phyloP scores from a whole-genome alignment of 129 eudicot species.

The Kitagawia praeruptora region DNA sequence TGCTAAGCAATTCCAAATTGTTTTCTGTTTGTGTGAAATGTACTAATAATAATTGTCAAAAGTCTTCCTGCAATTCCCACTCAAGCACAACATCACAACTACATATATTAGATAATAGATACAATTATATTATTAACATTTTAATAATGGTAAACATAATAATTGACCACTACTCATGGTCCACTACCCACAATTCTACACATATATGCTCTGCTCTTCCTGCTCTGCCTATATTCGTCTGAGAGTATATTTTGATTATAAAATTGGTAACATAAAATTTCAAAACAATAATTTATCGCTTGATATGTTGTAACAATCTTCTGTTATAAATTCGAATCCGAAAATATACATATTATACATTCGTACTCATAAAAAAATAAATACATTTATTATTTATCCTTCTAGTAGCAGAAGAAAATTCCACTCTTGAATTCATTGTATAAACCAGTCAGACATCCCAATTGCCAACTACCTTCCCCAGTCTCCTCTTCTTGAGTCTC shows the following conservation, averaged over 20 bases:
- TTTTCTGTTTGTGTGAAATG: neutral
- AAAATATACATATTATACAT: no score
- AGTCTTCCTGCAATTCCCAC: neutral
- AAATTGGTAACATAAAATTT: no score
- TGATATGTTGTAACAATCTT: no score
- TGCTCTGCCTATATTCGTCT: no score
- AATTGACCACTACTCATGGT: neutral
- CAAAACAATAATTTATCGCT: no score
- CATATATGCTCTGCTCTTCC: no score
- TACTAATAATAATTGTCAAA: neutral
- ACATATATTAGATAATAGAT: no score
- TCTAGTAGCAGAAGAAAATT: neutral
- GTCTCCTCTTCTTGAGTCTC: neutral
- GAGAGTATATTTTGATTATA: no score
- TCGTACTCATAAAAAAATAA: no score
- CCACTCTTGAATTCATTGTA: neutral
- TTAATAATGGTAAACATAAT: neutral
- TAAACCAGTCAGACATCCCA: neutral
- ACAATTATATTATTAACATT: no score
- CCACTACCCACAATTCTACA: neutral
- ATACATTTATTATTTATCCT: neutral
- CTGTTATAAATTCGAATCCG: no score
- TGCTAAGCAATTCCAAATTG: no score
- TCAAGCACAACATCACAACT: neutral
- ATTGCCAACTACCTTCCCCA: neutral